These are phyloP conservation scores for Asclepias syriaca DNA, from an alignment of 257 asterid genomes.

Conservation along the genomic window DNA sequence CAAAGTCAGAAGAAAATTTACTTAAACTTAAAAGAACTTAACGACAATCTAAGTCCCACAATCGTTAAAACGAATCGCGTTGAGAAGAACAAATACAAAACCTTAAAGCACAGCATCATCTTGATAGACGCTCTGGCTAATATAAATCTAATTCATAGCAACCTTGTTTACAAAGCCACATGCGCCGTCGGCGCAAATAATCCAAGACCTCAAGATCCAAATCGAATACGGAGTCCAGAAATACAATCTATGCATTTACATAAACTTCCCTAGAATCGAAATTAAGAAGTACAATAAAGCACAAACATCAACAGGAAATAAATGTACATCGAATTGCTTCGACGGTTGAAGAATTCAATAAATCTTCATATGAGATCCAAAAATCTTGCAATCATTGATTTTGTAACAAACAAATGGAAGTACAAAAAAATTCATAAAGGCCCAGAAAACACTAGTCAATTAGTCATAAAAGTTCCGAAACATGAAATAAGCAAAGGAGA, in stretches of 20 bases:
- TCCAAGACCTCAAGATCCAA: not conserved
- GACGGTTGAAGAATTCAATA: not conserved
- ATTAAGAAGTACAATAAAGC: not conserved
- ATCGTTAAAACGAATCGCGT: not conserved
- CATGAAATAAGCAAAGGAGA: not conserved
- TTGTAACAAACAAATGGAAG: not conserved
- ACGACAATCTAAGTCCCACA: not conserved
- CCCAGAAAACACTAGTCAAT: not conserved
- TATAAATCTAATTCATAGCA: not conserved
- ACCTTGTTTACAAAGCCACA: not conserved
- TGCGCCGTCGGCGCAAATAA: not conserved
- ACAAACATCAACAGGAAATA: not conserved
- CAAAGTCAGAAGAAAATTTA: not conserved
- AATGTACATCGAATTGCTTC: not conserved
- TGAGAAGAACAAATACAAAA: not conserved
- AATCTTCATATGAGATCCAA: not conserved
- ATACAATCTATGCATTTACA: not conserved
- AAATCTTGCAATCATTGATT: slow-evolving; percentile 3
- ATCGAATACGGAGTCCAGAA: not conserved
- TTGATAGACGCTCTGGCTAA: not conserved
- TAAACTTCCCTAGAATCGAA: not conserved
- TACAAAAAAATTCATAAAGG: not conserved
- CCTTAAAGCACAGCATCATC: not conserved
- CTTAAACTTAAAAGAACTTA: not conserved
- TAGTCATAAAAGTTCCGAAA: not conserved